Base-by-base conservation (phyloP, 441 rosid species). In the Mallotus japonicus region DNA sequence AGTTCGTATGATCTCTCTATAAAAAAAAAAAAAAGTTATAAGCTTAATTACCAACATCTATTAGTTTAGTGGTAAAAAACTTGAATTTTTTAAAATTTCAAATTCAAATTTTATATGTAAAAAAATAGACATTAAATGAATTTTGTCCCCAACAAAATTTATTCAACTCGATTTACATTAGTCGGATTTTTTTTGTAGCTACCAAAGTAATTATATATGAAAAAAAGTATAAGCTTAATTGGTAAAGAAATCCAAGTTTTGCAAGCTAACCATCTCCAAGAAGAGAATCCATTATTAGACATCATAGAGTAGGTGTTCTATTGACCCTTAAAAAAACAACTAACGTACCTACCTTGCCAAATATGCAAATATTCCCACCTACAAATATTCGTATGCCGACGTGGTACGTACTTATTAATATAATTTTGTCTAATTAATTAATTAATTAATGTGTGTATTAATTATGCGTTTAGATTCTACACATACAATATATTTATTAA, bases 301-400 rank as follows among this genome's bases (percentile, higher is more conserved):
- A 64, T 70, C n/a, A n/a, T n/a, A 70, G 54, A 73, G 83, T 81
- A 80, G 88, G 87, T 82, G 62, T 51, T 74, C 2, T 63, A 59
- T 82, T 86, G 86, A 82, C 84, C 78, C 71, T 69, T 69, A 46
- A 9, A 59, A 71, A 73, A 73, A 78, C 86, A 86, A 84, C 85
- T 74, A 80, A 82, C 78, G 82, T 62, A 86, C 86, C 89, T 73
- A 86, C 87, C 88, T 73, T 78, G 79, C 83, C 77, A 79, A 80
- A 67, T 81, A 58, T 64, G 62, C 73, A 62, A 58, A 65, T 63
- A 77, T 81, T 82, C 86, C 67, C 72, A 83, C 87, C 85, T 78
- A 81, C 59, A 67, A 6, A 19, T 22, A 0, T n/a, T 5, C 9
- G 28, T 24, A 69, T 56, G 14, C 11, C 7, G 20, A 6, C 2